phyloP scores from a whole-genome alignment of 2,329 filamentous ascomycete species.

The Microsporum ferrugineum region DNA sequence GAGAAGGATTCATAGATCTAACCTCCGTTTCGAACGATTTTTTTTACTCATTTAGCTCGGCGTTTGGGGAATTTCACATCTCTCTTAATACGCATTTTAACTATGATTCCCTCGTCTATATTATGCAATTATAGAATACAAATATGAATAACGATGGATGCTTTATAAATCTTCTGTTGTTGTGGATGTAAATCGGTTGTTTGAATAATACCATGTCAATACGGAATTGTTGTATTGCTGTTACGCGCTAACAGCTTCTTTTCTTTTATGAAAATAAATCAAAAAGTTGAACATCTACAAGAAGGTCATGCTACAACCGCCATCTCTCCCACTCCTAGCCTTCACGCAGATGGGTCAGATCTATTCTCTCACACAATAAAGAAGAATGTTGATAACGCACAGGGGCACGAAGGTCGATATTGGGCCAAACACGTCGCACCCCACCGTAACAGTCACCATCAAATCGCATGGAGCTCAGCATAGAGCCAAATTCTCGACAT shows the following conservation, averaged over 20 bases:
- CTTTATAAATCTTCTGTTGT: not conserved
- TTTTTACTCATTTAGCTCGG: constrained; percentile 6
- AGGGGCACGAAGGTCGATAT: constrained; percentile 80
- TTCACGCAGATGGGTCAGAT: not conserved
- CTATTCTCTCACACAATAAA: not conserved
- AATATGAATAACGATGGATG: not conserved
- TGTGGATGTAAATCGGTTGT: not conserved
- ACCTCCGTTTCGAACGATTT: not conserved
- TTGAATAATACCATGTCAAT: not conserved
- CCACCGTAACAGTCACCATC: constrained; percentile 59
- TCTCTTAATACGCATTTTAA: not conserved
- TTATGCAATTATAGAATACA: not conserved
- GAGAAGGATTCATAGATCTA: constrained; percentile 55
- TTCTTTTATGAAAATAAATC: not conserved
- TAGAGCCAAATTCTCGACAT: constrained; percentile 35
- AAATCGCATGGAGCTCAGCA: constrained; percentile 32
- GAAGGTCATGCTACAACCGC: not conserved
- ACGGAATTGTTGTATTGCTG: not conserved
- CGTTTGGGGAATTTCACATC: constrained; percentile 1
- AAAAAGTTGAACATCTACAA: not conserved
- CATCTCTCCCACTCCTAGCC: not conserved
- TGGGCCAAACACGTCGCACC: constrained; percentile 58
- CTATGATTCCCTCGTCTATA: not conserved
- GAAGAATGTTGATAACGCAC: constrained; percentile 59
- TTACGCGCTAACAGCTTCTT: not conserved